Percentiles rank a stretch among this genome's conserved stretches.
These are phyloP conservation scores for Glomus cerebriforme DNA, from an alignment of 192 early-diverging fungal species.

Conservation along the genomic window DNA sequence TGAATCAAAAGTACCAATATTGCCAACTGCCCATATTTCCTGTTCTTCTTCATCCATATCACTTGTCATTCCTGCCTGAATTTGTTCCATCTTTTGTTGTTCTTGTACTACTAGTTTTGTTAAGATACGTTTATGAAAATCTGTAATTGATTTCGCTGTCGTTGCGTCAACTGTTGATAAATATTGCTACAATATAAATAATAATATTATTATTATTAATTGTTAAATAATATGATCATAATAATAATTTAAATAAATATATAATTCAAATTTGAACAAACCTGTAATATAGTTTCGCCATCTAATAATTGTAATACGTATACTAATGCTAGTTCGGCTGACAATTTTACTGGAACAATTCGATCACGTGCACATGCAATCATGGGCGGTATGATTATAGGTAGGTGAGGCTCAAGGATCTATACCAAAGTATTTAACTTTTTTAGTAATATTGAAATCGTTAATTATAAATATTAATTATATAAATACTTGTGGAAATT, in stretches of 20 bases:
- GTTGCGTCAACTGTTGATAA: conserved; percentile 49
- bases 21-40: conserved; percentile 24
- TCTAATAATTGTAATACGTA: conserved; percentile 68
- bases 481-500: conserved; percentile 37
- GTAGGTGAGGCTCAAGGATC: conserved; percentile 54
- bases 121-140: conserved; percentile 65
- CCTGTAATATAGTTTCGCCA: conserved; percentile 45
- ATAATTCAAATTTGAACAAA: background rate
- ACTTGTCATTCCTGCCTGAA: conserved; percentile 39
- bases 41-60: conserved; percentile 39
- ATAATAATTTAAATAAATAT: background rate
- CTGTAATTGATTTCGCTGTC: conserved; percentile 49
- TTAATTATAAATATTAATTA: background rate
- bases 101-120: conserved; percentile 49
- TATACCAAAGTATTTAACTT: conserved; percentile 15
- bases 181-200: conserved; percentile 31
- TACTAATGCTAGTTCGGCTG: conserved; percentile 79
- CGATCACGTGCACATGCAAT: conserved; percentile 80
- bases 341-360: conserved; percentile 80
- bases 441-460: background rate
- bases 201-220: background rate
- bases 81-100: conserved; percentile 35
- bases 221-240: background rate
- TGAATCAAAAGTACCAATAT: background rate
- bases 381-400: conserved; percentile 59